These are phyloP conservation scores for Narthecium ossifragum DNA, from an alignment of 106 monocot genomes.

Conservation along the genomic window DNA sequence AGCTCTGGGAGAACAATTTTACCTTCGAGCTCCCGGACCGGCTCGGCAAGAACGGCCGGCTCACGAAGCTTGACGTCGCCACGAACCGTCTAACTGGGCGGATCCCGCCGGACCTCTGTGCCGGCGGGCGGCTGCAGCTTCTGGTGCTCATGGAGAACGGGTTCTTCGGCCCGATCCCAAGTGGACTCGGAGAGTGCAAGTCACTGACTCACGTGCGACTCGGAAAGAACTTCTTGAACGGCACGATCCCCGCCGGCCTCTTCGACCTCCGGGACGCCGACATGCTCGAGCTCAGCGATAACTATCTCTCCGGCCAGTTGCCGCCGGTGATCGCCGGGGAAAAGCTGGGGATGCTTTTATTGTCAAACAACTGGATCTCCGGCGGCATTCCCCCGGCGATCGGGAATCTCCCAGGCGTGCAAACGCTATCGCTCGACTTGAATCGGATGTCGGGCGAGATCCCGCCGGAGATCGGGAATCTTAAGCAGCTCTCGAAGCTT, in stretches of 20 bases:
- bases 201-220: slow-evolving; percentile 26
- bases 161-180: slow-evolving; percentile 40
- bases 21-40: slow-evolving; percentile 19
- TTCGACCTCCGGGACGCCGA: slow-evolving; percentile 26
- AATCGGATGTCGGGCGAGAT: slow-evolving; percentile 24
- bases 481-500: slow-evolving; percentile 24
- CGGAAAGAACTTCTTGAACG: slow-evolving; percentile 39
- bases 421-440: slow-evolving; percentile 15
- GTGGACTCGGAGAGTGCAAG: slow-evolving; percentile 30
- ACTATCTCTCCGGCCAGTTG: slow-evolving; percentile 23
- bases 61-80: slow-evolving; percentile 26
- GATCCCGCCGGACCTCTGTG: slow-evolving; percentile 25
- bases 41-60: slow-evolving; percentile 19
- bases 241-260: slow-evolving; percentile 29
- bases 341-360: slow-evolving; percentile 12
- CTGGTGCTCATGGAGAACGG: slow-evolving; percentile 37
- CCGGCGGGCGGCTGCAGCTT: slow-evolving; percentile 20
- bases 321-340: slow-evolving; percentile 15
- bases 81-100: slow-evolving; percentile 28
- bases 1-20: slow-evolving; percentile 39
- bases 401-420: slow-evolving; percentile 17
- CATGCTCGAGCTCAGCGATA: slow-evolving; percentile 42
- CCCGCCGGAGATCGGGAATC: slow-evolving; percentile 18
- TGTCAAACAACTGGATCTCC: slow-evolving; percentile 32
- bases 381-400: slow-evolving; percentile 21